These are phyloP conservation scores for Solanum chacoense DNA, from an alignment of 305 asterid genomes.

Conservation along the genomic window DNA sequence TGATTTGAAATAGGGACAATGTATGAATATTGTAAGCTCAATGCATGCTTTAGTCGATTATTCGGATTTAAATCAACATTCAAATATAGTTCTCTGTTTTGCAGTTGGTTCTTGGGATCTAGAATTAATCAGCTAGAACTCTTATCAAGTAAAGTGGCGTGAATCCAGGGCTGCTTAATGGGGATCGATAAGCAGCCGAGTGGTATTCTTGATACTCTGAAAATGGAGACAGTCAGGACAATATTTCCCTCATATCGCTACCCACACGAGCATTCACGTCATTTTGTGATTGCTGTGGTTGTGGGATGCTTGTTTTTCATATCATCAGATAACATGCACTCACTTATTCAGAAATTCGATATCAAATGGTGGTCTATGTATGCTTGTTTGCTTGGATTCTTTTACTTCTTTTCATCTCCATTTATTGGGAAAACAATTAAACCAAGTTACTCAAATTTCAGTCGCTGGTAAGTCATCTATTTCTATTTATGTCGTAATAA, in stretches of 20 bases:
- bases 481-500: neutral
- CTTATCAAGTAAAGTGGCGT: conserved; percentile 13
- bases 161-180: conserved; percentile 27
- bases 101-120: conserved; percentile 18
- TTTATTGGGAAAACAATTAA: conserved; percentile 92
- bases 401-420: conserved; percentile 96
- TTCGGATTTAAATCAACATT: neutral
- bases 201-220: conserved; percentile 68
- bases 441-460: conserved; percentile 94
- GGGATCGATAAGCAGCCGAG: conserved; percentile 48
- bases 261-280: conserved; percentile 96
- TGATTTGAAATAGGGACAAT: neutral
- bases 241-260: conserved; percentile 81
- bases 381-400: conserved; percentile 94
- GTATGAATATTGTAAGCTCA: neutral
- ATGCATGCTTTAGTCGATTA: neutral
- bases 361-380: conserved; percentile 99
- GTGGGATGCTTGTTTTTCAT: conserved; percentile 95
- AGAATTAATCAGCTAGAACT: conserved; percentile 8
- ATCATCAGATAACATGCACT: conserved; percentile 91
- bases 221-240: conserved; percentile 90
- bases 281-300: conserved; percentile 85
- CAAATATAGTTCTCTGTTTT: conserved; percentile 5
- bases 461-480: conserved; percentile 62
- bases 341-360: conserved; percentile 91